A percentile compares a stretch with the other conserved stretches of the same genome.
Evolutionary conservation across 345 rosid species (phyloP).

Genomic region (Psidium friedrichsthalianum): DNA sequence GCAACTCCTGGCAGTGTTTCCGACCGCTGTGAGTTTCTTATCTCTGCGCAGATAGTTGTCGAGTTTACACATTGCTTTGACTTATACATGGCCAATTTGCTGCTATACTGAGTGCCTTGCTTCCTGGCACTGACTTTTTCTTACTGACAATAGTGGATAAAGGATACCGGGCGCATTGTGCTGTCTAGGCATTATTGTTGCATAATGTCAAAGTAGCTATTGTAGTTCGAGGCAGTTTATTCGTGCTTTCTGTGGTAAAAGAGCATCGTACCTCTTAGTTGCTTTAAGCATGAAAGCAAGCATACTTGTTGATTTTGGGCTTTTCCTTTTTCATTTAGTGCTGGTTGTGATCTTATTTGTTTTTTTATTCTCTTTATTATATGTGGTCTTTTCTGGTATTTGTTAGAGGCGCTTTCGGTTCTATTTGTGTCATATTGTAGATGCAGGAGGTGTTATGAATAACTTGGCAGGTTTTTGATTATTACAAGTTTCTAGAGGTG

Average conservation of each 20-base stretch:
- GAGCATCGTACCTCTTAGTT: not conserved
- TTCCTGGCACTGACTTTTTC: no score
- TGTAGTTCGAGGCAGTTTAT: not conserved
- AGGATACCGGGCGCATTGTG: not conserved
- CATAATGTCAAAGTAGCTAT: not conserved
- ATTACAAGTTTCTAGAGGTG: not conserved
- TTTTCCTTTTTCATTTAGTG: not conserved
- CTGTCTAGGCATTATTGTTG: not conserved
- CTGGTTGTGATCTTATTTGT: not conserved
- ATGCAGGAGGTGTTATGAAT: not conserved
- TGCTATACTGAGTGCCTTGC: no score
- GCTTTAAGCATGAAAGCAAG: not conserved
- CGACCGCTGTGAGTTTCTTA: conserved; percentile 67
- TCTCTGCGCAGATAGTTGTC: not conserved
- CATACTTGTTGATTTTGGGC: not conserved
- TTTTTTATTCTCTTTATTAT: not conserved
- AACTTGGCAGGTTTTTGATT: not conserved
- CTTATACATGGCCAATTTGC: not conserved
- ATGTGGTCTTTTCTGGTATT: not conserved
- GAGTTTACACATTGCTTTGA: not conserved
- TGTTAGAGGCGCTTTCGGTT: not conserved
- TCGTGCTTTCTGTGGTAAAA: not conserved
- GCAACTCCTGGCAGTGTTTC: conserved; percentile 66
- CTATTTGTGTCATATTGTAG: not conserved
- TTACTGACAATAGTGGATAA: not conserved